Conservation (phyloP, 768 basidiomycete genomes). For the Lanmaoa rubissima region DNA sequence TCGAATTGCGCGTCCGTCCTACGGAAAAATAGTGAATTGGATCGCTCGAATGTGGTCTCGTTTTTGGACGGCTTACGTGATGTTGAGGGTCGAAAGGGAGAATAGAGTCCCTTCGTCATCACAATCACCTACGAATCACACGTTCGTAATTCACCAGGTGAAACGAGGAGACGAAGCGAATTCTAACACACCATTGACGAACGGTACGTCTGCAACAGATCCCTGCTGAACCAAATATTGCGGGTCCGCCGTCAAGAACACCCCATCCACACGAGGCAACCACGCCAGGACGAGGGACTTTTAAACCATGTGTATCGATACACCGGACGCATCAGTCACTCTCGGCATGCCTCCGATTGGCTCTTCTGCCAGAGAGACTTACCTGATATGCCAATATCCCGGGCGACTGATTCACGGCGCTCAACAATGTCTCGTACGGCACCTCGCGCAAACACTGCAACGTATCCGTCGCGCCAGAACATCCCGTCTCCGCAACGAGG, state of each 20-base stretch:
- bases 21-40: not conserved
- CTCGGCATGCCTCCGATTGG: not conserved
- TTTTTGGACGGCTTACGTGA: slow-evolving; percentile 38
- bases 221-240: slow-evolving; percentile 34
- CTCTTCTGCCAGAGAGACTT: not conserved
- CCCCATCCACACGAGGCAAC: slow-evolving; percentile 40
- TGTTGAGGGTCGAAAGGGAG: slow-evolving; percentile 44
- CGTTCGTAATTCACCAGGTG: not conserved
- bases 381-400: slow-evolving; percentile 34
- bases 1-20: slow-evolving; percentile 28
- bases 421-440: slow-evolving; percentile 30
- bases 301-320: not conserved
- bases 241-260: slow-evolving; percentile 36
- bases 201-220: slow-evolving; percentile 27
- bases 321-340: not conserved
- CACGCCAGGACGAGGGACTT: slow-evolving; percentile 33
- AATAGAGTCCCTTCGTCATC: slow-evolving; percentile 48
- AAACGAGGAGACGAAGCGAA: not conserved
- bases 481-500: slow-evolving; percentile 31
- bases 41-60: no score
- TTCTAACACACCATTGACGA: slow-evolving; percentile 5
- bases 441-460: slow-evolving; percentile 35
- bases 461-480: slow-evolving; percentile 26
- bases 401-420: slow-evolving; percentile 34
- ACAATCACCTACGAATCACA: slow-evolving; percentile 29